Conservation (phyloP, 2,329 filamentous ascomycete species). For the Pestalotiopsis sp. region DNA sequence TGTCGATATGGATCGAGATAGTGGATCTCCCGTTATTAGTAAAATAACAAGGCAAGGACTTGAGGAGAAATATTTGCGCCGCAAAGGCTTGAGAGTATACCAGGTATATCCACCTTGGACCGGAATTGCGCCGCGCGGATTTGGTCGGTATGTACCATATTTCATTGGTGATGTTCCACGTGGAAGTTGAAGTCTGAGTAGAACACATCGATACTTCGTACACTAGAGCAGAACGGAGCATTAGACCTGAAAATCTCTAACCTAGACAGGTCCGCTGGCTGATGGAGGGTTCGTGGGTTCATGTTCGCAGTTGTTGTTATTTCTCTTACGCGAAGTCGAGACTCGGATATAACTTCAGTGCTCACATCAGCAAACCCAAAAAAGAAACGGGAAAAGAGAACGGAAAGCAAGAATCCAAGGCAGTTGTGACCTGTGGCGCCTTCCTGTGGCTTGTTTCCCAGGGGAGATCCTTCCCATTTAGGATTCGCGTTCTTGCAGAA, state of each 20-base stretch:
- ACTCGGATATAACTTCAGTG: too few species aligned
- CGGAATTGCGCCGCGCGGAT: neutral
- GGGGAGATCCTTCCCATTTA: slow-evolving; percentile 2
- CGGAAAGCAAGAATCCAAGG: neutral
- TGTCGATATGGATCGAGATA: slow-evolving; percentile 8
- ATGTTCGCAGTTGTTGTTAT: too few species aligned
- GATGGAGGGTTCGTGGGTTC: too few species aligned
- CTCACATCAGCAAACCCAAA: neutral
- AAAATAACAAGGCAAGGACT: neutral
- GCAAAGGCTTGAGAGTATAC: neutral
- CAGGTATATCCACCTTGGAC: neutral
- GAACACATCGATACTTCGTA: neutral
- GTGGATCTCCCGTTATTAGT: neutral
- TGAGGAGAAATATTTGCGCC: neutral
- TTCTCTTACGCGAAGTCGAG: too few species aligned
- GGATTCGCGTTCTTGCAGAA: neutral
- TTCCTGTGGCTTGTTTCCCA: neutral
- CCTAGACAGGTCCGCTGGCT: too few species aligned
- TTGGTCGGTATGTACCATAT: neutral
- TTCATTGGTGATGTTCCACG: neutral
- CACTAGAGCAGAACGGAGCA: neutral
- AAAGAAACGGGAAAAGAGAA: neutral
- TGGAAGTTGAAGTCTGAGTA: neutral
- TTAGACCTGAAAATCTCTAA: neutral
- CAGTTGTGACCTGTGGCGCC: neutral